Conservation (phyloP, 2,329 filamentous ascomycete species). For the Pestalotiopsis sp. region DNA sequence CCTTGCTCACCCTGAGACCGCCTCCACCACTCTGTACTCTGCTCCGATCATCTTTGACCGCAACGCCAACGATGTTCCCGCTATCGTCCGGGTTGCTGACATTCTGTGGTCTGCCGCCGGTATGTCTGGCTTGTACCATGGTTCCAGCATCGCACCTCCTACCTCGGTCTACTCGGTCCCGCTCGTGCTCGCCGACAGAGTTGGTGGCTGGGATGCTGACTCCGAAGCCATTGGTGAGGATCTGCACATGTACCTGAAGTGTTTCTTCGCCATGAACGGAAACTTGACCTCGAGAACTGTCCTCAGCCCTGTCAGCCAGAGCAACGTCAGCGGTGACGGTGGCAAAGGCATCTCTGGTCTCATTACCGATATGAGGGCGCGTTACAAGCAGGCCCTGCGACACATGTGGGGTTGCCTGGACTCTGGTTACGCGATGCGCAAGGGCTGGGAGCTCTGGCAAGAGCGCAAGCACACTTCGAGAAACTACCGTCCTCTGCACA, state of each 20-base stretch:
- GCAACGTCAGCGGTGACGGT: constrained; percentile 66
- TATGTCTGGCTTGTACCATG: constrained; percentile 67
- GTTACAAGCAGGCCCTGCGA: constrained; percentile 72
- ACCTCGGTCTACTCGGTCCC: constrained; percentile 76
- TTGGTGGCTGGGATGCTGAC: constrained; percentile 73
- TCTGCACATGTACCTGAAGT: constrained; percentile 78
- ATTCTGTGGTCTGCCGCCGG: constrained; percentile 73
- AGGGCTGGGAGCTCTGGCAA: constrained; percentile 58
- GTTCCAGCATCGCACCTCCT: constrained; percentile 67
- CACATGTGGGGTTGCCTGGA: constrained; percentile 79
- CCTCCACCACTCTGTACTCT: constrained; percentile 65
- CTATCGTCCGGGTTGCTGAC: constrained; percentile 71
- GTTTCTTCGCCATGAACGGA: constrained; percentile 74
- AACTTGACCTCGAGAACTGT: constrained; percentile 67
- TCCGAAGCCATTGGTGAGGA: constrained; percentile 76
- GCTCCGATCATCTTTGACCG: constrained; percentile 76
- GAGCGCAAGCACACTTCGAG: constrained; percentile 59
- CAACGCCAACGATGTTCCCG: constrained; percentile 69
- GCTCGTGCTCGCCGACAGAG: constrained; percentile 66
- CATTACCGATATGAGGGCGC: constrained; percentile 61
- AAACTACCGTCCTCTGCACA: constrained; percentile 59
- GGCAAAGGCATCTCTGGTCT: constrained; percentile 56
- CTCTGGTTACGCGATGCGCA: constrained; percentile 65
- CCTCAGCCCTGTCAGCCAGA: constrained; percentile 71
- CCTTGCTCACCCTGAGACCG: constrained; percentile 58